Conservation (phyloP, 176 grass and related monocot genomes). For the Phoenix dactylifera region DNA sequence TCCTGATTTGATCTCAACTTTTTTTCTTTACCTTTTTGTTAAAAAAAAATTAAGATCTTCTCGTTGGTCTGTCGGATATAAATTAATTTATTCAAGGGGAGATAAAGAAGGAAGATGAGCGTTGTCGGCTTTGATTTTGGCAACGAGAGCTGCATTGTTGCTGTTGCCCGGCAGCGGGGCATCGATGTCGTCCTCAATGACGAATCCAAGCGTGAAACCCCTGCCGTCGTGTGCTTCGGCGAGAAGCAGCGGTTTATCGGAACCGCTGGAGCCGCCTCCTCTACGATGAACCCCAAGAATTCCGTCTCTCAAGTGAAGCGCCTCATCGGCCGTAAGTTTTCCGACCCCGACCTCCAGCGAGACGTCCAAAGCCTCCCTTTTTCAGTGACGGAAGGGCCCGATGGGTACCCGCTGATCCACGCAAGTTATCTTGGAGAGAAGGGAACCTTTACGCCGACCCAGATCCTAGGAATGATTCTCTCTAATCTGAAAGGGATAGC, state of each 20-base stretch:
- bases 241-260: constrained; percentile 55
- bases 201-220: constrained; percentile 78
- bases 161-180: constrained; percentile 50
- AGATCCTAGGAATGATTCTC: constrained; percentile 75
- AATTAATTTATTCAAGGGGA: no score
- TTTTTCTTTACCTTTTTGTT: no score
- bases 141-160: constrained; percentile 73
- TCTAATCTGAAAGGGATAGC: constrained; percentile 70
- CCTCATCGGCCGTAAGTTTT: constrained; percentile 26
- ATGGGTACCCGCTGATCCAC: constrained; percentile 73
- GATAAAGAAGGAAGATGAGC: constrained; percentile 25
- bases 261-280: constrained; percentile 32
- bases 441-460: constrained; percentile 51
- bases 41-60: no score
- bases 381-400: constrained; percentile 43
- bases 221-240: constrained; percentile 67
- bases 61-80: no score
- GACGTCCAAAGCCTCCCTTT: constrained; percentile 13
- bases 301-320: constrained; percentile 62
- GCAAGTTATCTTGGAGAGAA: constrained; percentile 49
- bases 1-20: no score
- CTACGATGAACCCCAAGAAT: constrained; percentile 29
- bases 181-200: constrained; percentile 77
- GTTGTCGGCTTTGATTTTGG: constrained; percentile 81
- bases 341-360: constrained; percentile 19